phyloP scores from a whole-genome alignment of 768 basidiomycete genomes.

The Sistotremastrum suecicum region DNA sequence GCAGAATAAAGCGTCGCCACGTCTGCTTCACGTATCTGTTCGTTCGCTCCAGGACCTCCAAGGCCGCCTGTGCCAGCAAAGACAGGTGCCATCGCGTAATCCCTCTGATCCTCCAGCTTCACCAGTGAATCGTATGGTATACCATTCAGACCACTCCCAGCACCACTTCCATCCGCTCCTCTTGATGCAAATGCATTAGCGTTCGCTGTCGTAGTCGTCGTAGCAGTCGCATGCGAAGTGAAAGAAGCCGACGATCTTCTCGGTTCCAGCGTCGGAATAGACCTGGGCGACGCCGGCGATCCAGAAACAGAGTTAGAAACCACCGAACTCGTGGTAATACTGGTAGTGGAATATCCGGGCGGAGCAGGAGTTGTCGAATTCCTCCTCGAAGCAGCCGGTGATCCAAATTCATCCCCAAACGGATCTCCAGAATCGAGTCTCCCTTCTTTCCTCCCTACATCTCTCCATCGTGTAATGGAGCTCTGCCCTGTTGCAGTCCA shows the following conservation, averaged over 20 bases:
- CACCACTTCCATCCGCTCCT: no score
- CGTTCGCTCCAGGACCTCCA: neutral
- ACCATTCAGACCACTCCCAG: conserved; percentile 4
- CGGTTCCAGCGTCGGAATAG: no score
- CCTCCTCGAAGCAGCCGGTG: no score
- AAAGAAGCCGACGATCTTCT: no score
- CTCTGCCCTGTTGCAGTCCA: conserved; percentile 88
- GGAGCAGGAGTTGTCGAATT: no score
- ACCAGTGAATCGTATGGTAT: conserved; percentile 63
- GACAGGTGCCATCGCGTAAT: neutral
- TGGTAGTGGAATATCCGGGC: no score
- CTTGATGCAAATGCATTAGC: conserved; percentile 5
- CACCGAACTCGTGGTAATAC: no score
- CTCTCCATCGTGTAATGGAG: conserved; percentile 65
- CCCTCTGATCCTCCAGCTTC: neutral
- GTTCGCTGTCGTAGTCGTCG: conserved; percentile 1
- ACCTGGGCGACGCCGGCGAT: no score
- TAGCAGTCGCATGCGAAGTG: no score
- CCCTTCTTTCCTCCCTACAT: no score
- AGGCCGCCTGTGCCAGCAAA: neutral
- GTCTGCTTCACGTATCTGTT: conserved; percentile 42
- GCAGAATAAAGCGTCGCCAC: conserved; percentile 82
- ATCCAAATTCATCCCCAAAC: conserved; percentile 11
- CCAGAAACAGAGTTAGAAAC: no score
- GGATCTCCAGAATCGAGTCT: conserved; percentile 34